Base-by-base conservation (phyloP, 441 rosid species). In the Arabidopsis hybrid region DNA sequence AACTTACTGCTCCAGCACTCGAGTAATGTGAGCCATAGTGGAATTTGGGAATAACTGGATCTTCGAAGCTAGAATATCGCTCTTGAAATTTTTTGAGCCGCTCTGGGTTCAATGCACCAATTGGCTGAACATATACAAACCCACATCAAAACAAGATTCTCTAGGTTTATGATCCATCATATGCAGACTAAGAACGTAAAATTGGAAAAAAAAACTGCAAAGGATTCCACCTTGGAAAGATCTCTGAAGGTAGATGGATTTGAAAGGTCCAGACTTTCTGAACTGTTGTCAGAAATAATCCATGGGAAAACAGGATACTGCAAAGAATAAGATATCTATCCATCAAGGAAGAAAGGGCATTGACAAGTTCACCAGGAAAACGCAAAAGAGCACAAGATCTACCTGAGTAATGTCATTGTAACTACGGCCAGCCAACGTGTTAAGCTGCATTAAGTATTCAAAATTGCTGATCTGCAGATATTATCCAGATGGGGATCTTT, bases 241-340 rank as follows among this genome's bases (percentile, higher is more conserved):
- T 96, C 99, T 73, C 99, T 87, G 77, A 84, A 96, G 79, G 91
- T 86, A 74, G 93, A 86, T 67, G 98, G 91, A 81, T 89, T 85
- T 55, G 92, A 78, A 83, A 96, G 91, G 82, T 96, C 93, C 82
- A 96, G 77, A 80, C 34, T 83, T 82, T 87, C 83, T 40, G 99
- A 93, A 76, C 69, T 81, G 84, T 92, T 88, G 82, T 96, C 92
- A 75, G 98, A 86, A 57, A 94, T 93, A 79, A 96, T 84, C 99
- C 99, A 96, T 17, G 99, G 99, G 78, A 96, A 96, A 79, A 96
- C 98, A 74, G 99, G 99, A 86, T 96, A 96, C 99, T 96, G 93
- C 86, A 86, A 62, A 67, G 56, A 74, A 80, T 52, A 18, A 70
- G 69, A 55, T 34, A 78, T 60, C 18, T 78, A 50, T 60, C 18